Percentiles rank a stretch among this genome's conserved stretches.
These are phyloP conservation scores for Neonectria coccinea DNA, from an alignment of 2,329 filamentous ascomycete species.

Conservation along the genomic window DNA sequence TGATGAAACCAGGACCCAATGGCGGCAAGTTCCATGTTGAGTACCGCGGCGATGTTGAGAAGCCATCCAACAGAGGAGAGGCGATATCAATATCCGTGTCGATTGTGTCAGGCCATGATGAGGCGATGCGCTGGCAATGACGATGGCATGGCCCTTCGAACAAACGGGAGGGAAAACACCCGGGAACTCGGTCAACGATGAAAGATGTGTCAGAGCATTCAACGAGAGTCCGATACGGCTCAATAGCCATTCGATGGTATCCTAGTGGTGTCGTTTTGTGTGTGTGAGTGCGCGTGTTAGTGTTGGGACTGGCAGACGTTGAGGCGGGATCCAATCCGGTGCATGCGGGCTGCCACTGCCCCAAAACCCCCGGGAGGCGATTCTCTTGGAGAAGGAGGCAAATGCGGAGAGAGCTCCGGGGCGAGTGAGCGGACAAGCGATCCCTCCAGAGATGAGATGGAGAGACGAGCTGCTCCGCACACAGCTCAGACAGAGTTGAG, in stretches of 20 bases:
- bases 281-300: constrained; percentile 14
- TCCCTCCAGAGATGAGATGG: constrained; percentile 7
- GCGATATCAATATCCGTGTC: constrained; percentile 26
- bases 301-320: constrained; percentile 24
- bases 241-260: constrained; percentile 32
- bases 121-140: constrained; percentile 42
- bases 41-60: neutral
- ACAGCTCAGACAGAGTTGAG: neutral
- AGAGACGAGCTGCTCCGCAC: neutral
- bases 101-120: constrained; percentile 34
- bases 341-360: constrained; percentile 30
- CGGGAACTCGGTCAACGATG: constrained; percentile 35
- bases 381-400: neutral
- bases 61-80: constrained; percentile 36
- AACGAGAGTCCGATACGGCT: constrained; percentile 7
- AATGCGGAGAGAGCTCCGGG: neutral
- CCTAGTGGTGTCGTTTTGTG: neutral
- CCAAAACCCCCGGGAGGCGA: neutral
- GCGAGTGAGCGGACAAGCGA: constrained; percentile 5
- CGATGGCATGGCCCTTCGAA: constrained; percentile 33
- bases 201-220: constrained; percentile 36
- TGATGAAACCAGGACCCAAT: neutral
- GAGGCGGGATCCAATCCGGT: constrained; percentile 33
- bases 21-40: neutral
- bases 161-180: constrained; percentile 15